Base-by-base conservation (phyloP, 257 asterid species). In the Petunia axillaris region DNA sequence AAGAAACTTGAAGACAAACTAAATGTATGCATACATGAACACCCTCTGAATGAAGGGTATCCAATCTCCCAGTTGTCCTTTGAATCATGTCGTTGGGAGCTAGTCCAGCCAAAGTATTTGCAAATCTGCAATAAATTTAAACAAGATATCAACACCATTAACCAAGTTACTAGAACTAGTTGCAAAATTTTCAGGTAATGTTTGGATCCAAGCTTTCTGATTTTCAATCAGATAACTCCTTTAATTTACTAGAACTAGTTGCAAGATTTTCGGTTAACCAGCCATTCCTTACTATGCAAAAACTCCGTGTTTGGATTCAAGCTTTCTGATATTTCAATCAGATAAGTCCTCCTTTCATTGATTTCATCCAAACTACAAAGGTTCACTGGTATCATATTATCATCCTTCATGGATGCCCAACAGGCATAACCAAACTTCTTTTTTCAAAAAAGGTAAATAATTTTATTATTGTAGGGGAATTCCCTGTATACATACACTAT, bases 21-120 rank as follows among this genome's bases (percentile, higher is more conserved):
- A n/a, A 73, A 73, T 73, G 75, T 76, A 64, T 75, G 67, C 97
- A 62, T 92, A 95, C 99, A 87, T 95, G 99, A 85, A 95, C 91
- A 78, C 99, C 97, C 92, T 95, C 99, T 71, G 97, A 93, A 82
- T 95, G 97, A 86, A 95, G 96, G 84, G 93, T 81, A 81, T 93
- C 99, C 77, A 95, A 94, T 84, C 99, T 92, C 78, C 97, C 93
- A 60, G 91, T 86, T 73, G 94, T 93, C 88, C 89, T 87, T 83
- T 90, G 97, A 81, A 86, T 79, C 64, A 92, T 80, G 84, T 95
- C 99, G 86, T 80, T 89, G 58, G 94, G 92, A 76, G 95, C 81
- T 80, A 87, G 86, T 82, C 98, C 99, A 81, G 92, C 86, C 87
- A 95, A 89, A 78, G 95, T 91, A 89, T 89, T 91, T 55, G 95